These are phyloP conservation scores for Penicillium paneum DNA, from an alignment of 2,329 filamentous ascomycete genomes.

Conservation along the genomic window DNA sequence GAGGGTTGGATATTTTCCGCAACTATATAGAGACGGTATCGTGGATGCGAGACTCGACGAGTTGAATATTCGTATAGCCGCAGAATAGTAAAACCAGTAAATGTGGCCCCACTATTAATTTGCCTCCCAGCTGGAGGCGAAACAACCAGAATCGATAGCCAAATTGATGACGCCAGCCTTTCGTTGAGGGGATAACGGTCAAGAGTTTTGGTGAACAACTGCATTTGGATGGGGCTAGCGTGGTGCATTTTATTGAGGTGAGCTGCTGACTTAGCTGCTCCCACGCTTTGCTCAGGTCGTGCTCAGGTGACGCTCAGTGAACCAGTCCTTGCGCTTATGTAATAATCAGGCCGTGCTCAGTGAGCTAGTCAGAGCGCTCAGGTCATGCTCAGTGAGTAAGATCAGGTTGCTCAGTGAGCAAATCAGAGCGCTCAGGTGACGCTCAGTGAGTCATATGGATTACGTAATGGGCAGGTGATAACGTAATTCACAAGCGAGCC, in stretches of 20 bases:
- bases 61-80: not conserved
- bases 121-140: not conserved
- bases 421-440: too few species aligned
- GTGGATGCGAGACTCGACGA: too few species aligned
- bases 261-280: not conserved
- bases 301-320: not conserved
- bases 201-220: not conserved
- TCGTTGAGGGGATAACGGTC: not conserved
- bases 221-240: not conserved
- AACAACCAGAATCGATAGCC: not conserved
- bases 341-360: not conserved
- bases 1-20: too few species aligned
- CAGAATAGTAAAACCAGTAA: conserved; percentile 1
- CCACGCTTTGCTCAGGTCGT: not conserved
- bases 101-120: not conserved
- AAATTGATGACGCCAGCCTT: not conserved
- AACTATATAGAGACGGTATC: too few species aligned
- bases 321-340: not conserved
- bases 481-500: too few species aligned
- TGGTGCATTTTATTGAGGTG: too few species aligned
- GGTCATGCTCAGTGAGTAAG: not conserved
- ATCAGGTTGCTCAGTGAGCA: too few species aligned
- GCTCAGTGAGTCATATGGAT: not conserved
- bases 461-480: not conserved
- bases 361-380: not conserved